These are phyloP conservation scores for Cylindrotheca fusiformis DNA, from an alignment of 108 stramenopile species.

Conservation along the genomic window DNA sequence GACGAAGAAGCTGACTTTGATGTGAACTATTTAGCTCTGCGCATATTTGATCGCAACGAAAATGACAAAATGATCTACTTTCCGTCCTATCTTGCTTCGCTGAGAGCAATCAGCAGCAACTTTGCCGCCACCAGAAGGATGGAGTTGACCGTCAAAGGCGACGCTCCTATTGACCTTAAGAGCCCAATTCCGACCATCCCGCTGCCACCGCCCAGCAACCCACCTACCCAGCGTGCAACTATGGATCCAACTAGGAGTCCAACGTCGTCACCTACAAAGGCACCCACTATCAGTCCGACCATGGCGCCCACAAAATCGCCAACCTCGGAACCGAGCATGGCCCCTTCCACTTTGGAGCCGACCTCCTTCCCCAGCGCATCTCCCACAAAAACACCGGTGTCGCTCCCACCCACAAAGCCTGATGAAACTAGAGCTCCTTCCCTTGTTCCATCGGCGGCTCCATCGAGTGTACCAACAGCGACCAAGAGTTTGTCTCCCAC, in stretches of 20 bases:
- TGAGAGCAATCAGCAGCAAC: not conserved
- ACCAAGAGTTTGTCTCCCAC: too few relatives aligned
- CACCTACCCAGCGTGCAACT: not conserved
- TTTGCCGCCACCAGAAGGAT: not conserved
- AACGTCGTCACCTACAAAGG: not conserved
- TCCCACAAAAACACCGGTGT: not conserved
- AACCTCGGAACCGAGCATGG: not conserved
- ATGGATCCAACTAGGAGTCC: not conserved
- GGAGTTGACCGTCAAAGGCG: not conserved
- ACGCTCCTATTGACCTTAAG: not conserved
- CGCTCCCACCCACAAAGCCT: not conserved
- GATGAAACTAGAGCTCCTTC: not conserved
- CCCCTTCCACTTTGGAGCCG: not conserved
- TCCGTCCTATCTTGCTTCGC: not conserved
- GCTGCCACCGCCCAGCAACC: not conserved
- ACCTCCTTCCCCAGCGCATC: not conserved
- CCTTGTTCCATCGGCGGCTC: too few relatives aligned
- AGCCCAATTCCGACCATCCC: not conserved
- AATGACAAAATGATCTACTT: not conserved
- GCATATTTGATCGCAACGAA: not conserved
- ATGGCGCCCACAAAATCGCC: not conserved
- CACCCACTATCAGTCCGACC: not conserved
- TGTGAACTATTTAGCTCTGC: not conserved
- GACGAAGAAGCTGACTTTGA: not conserved
- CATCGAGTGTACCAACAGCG: too few relatives aligned